A percentile compares a stretch with the other conserved stretches of the same genome.
phyloP scores from a whole-genome alignment of 108 stramenopile species.

The Skeletonema potamos region DNA sequence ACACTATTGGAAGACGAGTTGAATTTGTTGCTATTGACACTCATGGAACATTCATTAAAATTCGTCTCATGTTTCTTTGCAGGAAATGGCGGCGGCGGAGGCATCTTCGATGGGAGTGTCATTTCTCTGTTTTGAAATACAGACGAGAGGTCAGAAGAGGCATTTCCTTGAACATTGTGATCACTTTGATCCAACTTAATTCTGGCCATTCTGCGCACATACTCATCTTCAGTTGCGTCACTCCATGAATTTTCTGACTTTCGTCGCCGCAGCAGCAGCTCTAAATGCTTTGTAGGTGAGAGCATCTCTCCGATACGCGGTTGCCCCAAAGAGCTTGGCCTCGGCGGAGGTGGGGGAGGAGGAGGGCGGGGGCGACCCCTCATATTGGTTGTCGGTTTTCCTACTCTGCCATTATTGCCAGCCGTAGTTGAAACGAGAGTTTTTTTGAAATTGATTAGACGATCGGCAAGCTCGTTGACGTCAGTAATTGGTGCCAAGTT shows the following conservation, averaged over 20 bases:
- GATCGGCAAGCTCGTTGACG: not conserved
- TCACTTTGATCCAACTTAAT: not conserved
- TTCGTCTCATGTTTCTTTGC: not conserved
- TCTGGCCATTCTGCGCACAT: not conserved
- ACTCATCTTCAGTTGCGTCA: not conserved
- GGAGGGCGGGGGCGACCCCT: not conserved
- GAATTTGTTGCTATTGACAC: not conserved
- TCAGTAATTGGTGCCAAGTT: not conserved
- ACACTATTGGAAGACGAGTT: not conserved
- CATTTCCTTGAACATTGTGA: not conserved
- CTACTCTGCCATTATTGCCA: not conserved
- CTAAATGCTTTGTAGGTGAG: too few species aligned
- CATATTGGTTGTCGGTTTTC: not conserved
- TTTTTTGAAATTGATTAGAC: not conserved
- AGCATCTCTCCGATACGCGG: not conserved
- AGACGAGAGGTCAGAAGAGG: not conserved
- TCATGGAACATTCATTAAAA: not conserved
- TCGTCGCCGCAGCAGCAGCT: not conserved
- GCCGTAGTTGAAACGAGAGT: not conserved
- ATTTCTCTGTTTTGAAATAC: not conserved
- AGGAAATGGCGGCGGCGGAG: not conserved
- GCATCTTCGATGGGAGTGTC: not conserved
- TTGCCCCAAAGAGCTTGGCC: not conserved
- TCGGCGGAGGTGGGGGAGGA: not conserved
- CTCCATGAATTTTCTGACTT: not conserved